Evolutionary conservation across 2,329 filamentous ascomycete species (phyloP), one percentile per base, ranked within the genome.

Genomic region (Sarocladiaceae sp.): DNA sequence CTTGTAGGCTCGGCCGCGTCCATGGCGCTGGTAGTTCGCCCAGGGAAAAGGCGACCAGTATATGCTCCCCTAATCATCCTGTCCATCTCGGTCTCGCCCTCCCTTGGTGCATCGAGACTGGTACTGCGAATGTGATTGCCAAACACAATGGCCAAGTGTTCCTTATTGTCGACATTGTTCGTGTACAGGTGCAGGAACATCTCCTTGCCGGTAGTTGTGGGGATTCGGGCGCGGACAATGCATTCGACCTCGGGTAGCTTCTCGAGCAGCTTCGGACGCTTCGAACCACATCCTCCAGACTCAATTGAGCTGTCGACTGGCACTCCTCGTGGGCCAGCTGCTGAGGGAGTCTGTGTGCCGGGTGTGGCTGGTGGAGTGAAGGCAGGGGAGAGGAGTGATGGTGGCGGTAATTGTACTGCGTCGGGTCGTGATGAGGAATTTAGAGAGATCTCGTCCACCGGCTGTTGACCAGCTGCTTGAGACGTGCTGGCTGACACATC

Each of bases 101-200:
- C 81, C 23, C 86, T 73, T 39, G 81, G 79, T 13, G 83, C 83
- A 66, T 94, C 88, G 8, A 95, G 74, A 51, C 80, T 83, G 69
- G 78, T 67, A 74, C 84, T 83, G 66, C 94, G 81, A 59, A 97
- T 97, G 46, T 85, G 78, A 54, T 86, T 85, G 2, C 94, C 94
- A 68, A 99, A 99, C 0, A 99, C 94, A 64, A 99, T 97, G 17
- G 94, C 94, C 50, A 99, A 73, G 66, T 99, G 94, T 65, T 99
- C 94, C 70, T 99, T 99, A 58, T 86, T 89, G 68, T 99, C 94
- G 6, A 90, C 83, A 61, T 88, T 88, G 70, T 99, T 99, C 57
- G 86, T 86, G 72, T 99, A 99, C 1, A 97, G 76, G 65, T 99
- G 93, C 50, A 99, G 72, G 70, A 95, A 99, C 91, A 99, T 97